Base-by-base conservation (phyloP, 139 green algal genomes). In the Pseudopediastrum boryanum region DNA sequence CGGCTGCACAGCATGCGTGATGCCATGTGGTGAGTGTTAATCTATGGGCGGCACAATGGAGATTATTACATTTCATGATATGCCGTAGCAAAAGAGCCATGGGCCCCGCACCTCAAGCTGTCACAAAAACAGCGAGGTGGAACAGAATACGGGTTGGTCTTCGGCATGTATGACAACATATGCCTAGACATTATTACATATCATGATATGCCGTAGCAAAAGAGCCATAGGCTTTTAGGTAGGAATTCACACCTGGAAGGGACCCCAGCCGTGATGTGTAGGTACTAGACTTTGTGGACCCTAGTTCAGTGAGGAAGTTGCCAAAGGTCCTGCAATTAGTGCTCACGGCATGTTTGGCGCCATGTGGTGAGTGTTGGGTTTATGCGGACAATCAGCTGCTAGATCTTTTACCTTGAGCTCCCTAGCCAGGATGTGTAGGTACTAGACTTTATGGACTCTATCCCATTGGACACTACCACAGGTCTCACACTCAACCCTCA, bases 1-100 rank as follows among this genome's bases (percentile, higher is more conserved):
- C 61, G 75, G 10, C 27, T 82, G 35, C 75, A 82, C 36, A 36
- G 51, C 21, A 75, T 82, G 75, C 42, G 75, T 41, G 75, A 82
- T n/a, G 75, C 75, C 8, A 19, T 39, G 46, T 82, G 75, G 75
- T 80, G 74, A 33, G 58, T 43, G n/a, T 21, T 31, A 35, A 16
- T n/a, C n/a, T n/a, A n/a, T n/a, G n/a, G n/a, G n/a, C n/a, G n/a
- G n/a, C n/a, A n/a, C n/a, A n/a, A 19, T 19, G 19, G 48, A 19
- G 48, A 19, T n/a, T n/a, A n/a, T n/a, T n/a, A n/a, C n/a, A n/a
- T n/a, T n/a, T n/a, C n/a, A n/a, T n/a, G n/a, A n/a, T n/a, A n/a
- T n/a, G n/a, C n/a, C n/a, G n/a, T n/a, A n/a, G n/a, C n/a, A n/a
- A n/a, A n/a, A n/a, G n/a, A n/a, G n/a, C n/a, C n/a, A n/a, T n/a